Conservation (phyloP, 2,329 filamentous ascomycete species). For the Colletotrichum acutatum region DNA sequence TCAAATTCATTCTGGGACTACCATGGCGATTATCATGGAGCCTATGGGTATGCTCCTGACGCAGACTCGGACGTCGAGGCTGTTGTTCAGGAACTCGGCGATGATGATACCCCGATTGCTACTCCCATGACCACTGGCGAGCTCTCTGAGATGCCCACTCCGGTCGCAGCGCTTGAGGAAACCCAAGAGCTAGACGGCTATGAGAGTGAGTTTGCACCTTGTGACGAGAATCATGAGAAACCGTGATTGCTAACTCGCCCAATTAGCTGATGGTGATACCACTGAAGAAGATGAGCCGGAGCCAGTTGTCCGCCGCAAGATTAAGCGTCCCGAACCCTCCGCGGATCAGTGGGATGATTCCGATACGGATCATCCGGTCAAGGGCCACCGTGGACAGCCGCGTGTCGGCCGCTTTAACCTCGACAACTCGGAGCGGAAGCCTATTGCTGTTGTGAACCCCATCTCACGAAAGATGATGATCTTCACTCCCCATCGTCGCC, state of each 20-base stretch:
- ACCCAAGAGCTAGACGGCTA: slow-evolving; percentile 65
- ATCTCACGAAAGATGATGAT: slow-evolving; percentile 71
- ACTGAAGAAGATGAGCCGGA: slow-evolving; percentile 70
- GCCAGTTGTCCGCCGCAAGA: slow-evolving; percentile 60
- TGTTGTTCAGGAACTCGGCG: slow-evolving; percentile 48
- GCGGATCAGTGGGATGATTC: slow-evolving; percentile 52
- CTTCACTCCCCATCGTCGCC: slow-evolving; percentile 64
- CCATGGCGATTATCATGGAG: slow-evolving; percentile 60
- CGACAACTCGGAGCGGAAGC: slow-evolving; percentile 64
- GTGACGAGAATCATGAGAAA: background rate
- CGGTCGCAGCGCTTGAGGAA: slow-evolving; percentile 47
- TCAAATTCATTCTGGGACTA: slow-evolving; percentile 74
- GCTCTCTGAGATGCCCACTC: slow-evolving; percentile 40
- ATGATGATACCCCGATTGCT: slow-evolving; percentile 55
- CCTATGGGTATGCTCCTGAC: slow-evolving; percentile 49
- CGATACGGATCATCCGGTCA: slow-evolving; percentile 61
- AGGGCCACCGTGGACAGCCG: slow-evolving; percentile 61
- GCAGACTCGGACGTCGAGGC: slow-evolving; percentile 56
- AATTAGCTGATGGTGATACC: slow-evolving; percentile 68
- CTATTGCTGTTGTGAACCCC: slow-evolving; percentile 68
- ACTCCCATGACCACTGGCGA: slow-evolving; percentile 48
- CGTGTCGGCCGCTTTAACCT: slow-evolving; percentile 66
- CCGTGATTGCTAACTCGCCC: slow-evolving; percentile 29
- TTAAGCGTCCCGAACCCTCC: slow-evolving; percentile 50
- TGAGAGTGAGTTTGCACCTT: slow-evolving; percentile 62